A percentile compares a stretch with the other conserved stretches of the same genome.
These are phyloP conservation scores for Penicillium hesseltinei DNA, from an alignment of 2,329 filamentous ascomycete genomes.

Conservation along the genomic window DNA sequence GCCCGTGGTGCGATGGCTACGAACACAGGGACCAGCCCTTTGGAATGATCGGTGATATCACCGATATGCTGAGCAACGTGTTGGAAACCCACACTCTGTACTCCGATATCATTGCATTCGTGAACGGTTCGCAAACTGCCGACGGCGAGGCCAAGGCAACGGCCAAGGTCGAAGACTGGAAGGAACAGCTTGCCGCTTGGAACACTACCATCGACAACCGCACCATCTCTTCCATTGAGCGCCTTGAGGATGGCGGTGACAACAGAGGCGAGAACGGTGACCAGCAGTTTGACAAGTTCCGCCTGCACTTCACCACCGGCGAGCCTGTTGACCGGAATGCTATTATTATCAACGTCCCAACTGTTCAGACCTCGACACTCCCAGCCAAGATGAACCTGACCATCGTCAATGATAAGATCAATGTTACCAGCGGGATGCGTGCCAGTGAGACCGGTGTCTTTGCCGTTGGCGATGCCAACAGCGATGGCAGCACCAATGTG, in stretches of 20 bases:
- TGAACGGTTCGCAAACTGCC: slow-evolving; percentile 58
- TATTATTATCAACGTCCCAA: slow-evolving; percentile 52
- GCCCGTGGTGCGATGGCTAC: slow-evolving; percentile 63
- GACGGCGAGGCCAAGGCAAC: slow-evolving; percentile 43
- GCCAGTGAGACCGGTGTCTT: slow-evolving; percentile 58
- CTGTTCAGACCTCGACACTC: slow-evolving; percentile 50
- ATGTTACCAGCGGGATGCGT: slow-evolving; percentile 44
- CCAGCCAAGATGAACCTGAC: slow-evolving; percentile 50
- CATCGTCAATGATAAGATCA: slow-evolving; percentile 47
- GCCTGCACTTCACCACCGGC: slow-evolving; percentile 53
- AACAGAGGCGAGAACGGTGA: slow-evolving; percentile 28
- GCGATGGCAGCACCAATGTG: slow-evolving; percentile 60
- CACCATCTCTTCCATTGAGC: slow-evolving; percentile 50
- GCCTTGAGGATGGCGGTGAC: slow-evolving; percentile 40
- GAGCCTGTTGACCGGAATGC: slow-evolving; percentile 48
- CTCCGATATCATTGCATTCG: slow-evolving; percentile 56
- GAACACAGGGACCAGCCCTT: slow-evolving; percentile 60
- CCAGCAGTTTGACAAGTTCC: slow-evolving; percentile 55
- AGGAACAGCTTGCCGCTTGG: slow-evolving; percentile 50
- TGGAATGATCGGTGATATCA: slow-evolving; percentile 52
- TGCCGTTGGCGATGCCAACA: slow-evolving; percentile 60
- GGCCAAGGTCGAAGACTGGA: slow-evolving; percentile 48
- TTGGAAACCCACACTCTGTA: slow-evolving; percentile 57
- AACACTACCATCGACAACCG: slow-evolving; percentile 58
- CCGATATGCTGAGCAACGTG: slow-evolving; percentile 46